These are phyloP conservation scores for Nicotiana benthamiana DNA, from an alignment of 257 asterid species.

Conservation along the genomic window DNA sequence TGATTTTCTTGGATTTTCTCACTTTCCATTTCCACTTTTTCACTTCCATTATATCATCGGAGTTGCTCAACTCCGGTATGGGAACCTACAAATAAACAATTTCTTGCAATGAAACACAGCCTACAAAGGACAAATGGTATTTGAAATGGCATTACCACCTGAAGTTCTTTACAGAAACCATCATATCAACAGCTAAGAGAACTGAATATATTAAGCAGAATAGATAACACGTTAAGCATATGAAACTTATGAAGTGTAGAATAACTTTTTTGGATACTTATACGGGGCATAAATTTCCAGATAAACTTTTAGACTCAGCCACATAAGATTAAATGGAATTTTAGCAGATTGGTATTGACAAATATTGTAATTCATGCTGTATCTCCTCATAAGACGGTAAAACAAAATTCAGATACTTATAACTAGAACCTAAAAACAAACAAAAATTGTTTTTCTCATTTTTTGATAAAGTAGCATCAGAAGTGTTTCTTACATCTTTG, in stretches of 20 bases:
- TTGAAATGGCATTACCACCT: background rate
- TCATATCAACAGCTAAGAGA: background rate
- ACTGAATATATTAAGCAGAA: background rate
- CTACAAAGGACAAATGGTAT: constrained; percentile 4
- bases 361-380: background rate
- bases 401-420: background rate
- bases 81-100: constrained; percentile 49
- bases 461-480: background rate
- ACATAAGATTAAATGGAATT: background rate
- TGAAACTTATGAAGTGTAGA: background rate
- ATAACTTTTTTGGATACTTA: background rate
- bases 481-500: constrained; percentile 52
- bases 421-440: background rate
- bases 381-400: background rate
- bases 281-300: background rate
- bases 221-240: background rate
- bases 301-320: background rate
- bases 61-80: constrained; percentile 52
- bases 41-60: constrained; percentile 50
- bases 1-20: constrained; percentile 72
- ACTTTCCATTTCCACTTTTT: constrained; percentile 79
- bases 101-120: constrained; percentile 12
- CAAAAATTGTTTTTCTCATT: background rate
- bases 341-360: background rate
- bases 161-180: background rate